Conservation (phyloP, 2,329 filamentous ascomycete genomes). For the Xylariales sp. region DNA sequence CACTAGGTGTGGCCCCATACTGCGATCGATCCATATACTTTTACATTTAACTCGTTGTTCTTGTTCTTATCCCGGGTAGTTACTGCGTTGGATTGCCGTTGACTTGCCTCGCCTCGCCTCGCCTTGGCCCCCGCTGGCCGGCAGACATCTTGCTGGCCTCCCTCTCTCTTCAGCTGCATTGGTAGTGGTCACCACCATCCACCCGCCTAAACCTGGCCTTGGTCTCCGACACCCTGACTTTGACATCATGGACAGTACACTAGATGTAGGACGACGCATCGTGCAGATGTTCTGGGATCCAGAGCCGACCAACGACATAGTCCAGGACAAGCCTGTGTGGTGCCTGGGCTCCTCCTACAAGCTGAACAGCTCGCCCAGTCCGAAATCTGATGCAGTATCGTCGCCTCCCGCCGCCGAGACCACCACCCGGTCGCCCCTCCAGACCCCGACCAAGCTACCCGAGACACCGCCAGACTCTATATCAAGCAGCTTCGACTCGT, state of each 20-base stretch:
- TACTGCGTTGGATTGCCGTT: too few relatives aligned
- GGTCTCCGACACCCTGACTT: too few relatives aligned
- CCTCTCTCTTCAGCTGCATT: too few relatives aligned
- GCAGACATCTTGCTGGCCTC: too few relatives aligned
- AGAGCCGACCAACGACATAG: slow-evolving; percentile 73
- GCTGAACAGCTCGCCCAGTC: slow-evolving; percentile 27
- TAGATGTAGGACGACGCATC: slow-evolving; percentile 74
- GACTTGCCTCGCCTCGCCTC: too few relatives aligned
- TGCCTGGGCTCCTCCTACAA: slow-evolving; percentile 61
- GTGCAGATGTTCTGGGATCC: slow-evolving; percentile 93
- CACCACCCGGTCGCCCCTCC: slow-evolving; percentile 11
- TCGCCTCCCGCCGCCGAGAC: not conserved
- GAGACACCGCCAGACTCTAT: slow-evolving; percentile 45
- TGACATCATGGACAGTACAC: slow-evolving; percentile 38
- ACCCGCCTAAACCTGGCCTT: too few relatives aligned
- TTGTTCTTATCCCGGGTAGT: too few relatives aligned
- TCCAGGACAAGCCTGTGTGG: slow-evolving; percentile 70
- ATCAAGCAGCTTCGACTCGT: slow-evolving; percentile 48
- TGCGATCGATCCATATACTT: too few relatives aligned
- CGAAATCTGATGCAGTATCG: not conserved
- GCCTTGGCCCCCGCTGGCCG: too few relatives aligned
- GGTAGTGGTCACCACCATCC: too few relatives aligned
- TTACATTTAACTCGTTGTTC: too few relatives aligned
- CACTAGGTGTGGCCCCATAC: too few relatives aligned
- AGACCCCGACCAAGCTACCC: slow-evolving; percentile 25